A percentile compares a stretch with the other conserved stretches of the same genome.
phyloP scores from a whole-genome alignment of 805 yeast species.

The Crinitomyces ghanaensis region DNA sequence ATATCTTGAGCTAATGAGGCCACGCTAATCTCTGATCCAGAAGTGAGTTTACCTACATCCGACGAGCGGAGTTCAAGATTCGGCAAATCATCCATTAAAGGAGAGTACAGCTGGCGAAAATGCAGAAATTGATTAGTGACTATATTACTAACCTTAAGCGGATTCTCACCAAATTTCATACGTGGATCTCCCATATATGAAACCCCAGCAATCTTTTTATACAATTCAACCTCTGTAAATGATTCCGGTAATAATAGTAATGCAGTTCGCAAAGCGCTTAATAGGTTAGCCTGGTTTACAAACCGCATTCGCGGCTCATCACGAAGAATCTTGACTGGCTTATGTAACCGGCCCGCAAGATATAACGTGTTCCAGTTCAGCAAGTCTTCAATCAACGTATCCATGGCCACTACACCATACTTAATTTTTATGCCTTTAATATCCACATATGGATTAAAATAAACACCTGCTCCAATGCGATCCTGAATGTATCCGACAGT shows the following conservation, averaged over 20 bases:
- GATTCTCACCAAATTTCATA: conserved; percentile 81
- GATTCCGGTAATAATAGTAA: conserved; percentile 38
- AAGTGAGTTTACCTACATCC: conserved; percentile 2
- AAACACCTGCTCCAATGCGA: conserved; percentile 71
- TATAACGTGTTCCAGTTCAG: conserved; percentile 80
- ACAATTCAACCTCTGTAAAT: conserved; percentile 55
- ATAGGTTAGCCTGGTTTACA: conserved; percentile 64
- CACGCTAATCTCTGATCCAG: too few species aligned
- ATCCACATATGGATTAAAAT: conserved; percentile 81
- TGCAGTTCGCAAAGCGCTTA: conserved; percentile 65
- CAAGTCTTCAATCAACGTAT: conserved; percentile 53
- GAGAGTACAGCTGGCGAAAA: conserved; percentile 66
- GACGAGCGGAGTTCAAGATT: conserved; percentile 19
- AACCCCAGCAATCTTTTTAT: conserved; percentile 62
- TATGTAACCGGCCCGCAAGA: conserved; percentile 85
- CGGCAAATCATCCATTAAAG: conserved; percentile 38
- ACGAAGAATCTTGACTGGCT: conserved; percentile 71
- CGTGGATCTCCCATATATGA: conserved; percentile 90
- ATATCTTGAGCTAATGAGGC: conserved; percentile 25
- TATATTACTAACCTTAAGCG: conserved; percentile 75
- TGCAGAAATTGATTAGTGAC: conserved; percentile 62
- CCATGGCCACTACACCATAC: conserved; percentile 73
- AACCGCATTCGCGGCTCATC: conserved; percentile 53
- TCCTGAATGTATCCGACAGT: conserved; percentile 49
- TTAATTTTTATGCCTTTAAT: conserved; percentile 54